Percentiles rank a stretch among this genome's conserved stretches.
Conservation (phyloP, 768 basidiomycete species). For the Kwoniella heveanensis region DNA sequence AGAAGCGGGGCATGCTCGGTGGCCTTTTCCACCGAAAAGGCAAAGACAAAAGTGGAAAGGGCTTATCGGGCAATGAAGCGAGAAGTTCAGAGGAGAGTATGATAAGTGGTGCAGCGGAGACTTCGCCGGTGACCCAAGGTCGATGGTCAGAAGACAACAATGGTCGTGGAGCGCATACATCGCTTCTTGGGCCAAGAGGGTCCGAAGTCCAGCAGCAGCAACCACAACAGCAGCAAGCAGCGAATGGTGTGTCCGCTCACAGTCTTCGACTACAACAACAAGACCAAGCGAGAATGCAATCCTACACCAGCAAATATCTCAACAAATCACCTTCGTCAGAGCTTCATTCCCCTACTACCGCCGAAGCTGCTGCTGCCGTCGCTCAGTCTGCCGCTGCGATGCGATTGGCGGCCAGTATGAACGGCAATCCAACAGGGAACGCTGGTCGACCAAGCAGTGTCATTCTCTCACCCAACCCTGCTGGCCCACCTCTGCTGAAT, state of each 20-base stretch:
- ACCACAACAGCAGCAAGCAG: conserved; percentile 9
- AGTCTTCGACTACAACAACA: conserved; percentile 74
- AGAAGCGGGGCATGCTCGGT: conserved; percentile 69
- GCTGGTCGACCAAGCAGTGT: conserved; percentile 51
- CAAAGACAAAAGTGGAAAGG: conserved; percentile 70
- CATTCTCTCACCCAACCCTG: conserved; percentile 61
- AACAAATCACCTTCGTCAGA: conserved; percentile 71
- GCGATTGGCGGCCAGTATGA: conserved; percentile 44
- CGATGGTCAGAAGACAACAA: conserved; percentile 32
- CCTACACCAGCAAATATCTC: conserved; percentile 82
- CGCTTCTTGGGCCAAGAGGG: not conserved
- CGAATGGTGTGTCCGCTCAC: conserved; percentile 62
- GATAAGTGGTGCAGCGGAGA: conserved; percentile 33
- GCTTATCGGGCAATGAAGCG: conserved; percentile 58
- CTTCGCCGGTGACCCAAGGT: conserved; percentile 28
- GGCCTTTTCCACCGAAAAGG: conserved; percentile 68
- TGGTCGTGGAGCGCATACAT: not conserved
- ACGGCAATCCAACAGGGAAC: conserved; percentile 3
- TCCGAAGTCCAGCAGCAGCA: conserved; percentile 10
- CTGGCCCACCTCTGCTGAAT: conserved; percentile 77
- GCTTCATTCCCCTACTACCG: conserved; percentile 68
- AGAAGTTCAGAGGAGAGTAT: conserved; percentile 51
- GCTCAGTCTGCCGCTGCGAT: conserved; percentile 59
- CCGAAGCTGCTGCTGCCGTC: conserved; percentile 73
- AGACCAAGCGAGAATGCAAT: conserved; percentile 82